Percentiles rank a stretch among this genome's conserved stretches.
phyloP scores from a whole-genome alignment of 2,329 filamentous ascomycete species.

The Penicillium sp. region DNA sequence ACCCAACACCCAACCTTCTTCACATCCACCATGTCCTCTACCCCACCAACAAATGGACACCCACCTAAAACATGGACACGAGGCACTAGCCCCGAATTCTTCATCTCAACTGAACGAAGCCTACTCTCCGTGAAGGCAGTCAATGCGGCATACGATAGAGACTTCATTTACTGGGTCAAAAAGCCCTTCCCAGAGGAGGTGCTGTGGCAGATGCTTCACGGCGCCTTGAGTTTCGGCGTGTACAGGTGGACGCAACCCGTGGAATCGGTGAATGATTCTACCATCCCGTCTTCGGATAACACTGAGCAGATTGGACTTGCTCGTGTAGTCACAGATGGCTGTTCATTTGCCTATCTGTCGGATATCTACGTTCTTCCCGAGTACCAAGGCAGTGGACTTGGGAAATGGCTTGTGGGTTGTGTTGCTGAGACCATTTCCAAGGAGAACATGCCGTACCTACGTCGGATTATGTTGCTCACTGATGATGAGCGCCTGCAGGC shows the following conservation, averaged over 20 bases:
- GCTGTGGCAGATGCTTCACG: constrained; percentile 21
- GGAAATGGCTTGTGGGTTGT: constrained; percentile 62
- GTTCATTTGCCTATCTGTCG: constrained; percentile 67
- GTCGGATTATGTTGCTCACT: constrained; percentile 54
- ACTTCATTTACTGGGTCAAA: constrained; percentile 20
- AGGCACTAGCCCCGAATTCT: constrained; percentile 12
- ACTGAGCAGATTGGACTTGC: constrained; percentile 56
- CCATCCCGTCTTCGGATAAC: constrained; percentile 8
- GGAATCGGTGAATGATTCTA: background rate
- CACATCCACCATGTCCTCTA: constrained; percentile 14
- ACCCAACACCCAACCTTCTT: background rate
- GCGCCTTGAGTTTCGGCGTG: constrained; percentile 23
- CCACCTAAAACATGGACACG: constrained; percentile 20
- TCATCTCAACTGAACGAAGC: constrained; percentile 20
- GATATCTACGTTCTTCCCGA: constrained; percentile 64
- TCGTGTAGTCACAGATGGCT: constrained; percentile 66
- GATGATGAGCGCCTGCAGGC: constrained; percentile 17
- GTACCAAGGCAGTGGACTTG: constrained; percentile 62
- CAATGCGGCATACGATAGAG: constrained; percentile 17
- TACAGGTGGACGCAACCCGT: constrained; percentile 9
- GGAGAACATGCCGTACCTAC: constrained; percentile 57
- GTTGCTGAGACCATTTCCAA: constrained; percentile 54
- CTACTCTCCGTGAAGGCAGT: constrained; percentile 20
- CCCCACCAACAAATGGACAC: constrained; percentile 11
- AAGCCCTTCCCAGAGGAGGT: constrained; percentile 17